Evolutionary conservation across 352 stramenopile species (phyloP), one percentile per base, ranked within the genome.

Genomic region (Blastocystis sp.): DNA sequence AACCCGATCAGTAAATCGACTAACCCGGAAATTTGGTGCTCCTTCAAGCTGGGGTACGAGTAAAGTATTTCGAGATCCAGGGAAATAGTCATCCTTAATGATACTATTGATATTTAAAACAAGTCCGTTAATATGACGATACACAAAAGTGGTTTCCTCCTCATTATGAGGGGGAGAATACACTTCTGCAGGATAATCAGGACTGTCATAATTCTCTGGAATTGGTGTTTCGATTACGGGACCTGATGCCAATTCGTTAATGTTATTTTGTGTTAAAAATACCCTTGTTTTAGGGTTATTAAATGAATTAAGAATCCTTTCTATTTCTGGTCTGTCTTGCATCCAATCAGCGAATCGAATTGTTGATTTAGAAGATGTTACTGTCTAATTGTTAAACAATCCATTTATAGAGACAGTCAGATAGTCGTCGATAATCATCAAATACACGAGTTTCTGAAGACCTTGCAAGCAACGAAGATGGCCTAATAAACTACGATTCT

Each of bases 61-160:
- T 39, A 69, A 55, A 16, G 54, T 65, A 43, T 85, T 85, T n/a
- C 73, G 73, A 20, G 73, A 85, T 24, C 94, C 94, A 24, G 94
- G 95, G 85, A 97, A 96, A 69, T 97, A 94, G 62, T 97, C 94
- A 85, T 95, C 93, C 68, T 96, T 96, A 64, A 96, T 91, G 54
- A 96, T 94, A 43, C 92, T 94, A 68, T 94, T 91, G 9, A 90
- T 64, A 24, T 94, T 90, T 16, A 96, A 90, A 26, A 96, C 93
- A 41, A 90, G 53, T 13, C 90, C 90, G 20, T 95, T 93, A 76
- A 95, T 93, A 0, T 93, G 95, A 45, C 94, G 93, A 88, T 95
- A 95, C 59, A 93, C 93, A 13, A 95, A 93, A 24, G 93, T 93
- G 24, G 95, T 64, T 70, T 94, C 92, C 70, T 96, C 92, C 11